These are phyloP conservation scores for Chrysanthemum lavandulifolium DNA, from an alignment of 129 eudicot genomes.

Conservation along the genomic window DNA sequence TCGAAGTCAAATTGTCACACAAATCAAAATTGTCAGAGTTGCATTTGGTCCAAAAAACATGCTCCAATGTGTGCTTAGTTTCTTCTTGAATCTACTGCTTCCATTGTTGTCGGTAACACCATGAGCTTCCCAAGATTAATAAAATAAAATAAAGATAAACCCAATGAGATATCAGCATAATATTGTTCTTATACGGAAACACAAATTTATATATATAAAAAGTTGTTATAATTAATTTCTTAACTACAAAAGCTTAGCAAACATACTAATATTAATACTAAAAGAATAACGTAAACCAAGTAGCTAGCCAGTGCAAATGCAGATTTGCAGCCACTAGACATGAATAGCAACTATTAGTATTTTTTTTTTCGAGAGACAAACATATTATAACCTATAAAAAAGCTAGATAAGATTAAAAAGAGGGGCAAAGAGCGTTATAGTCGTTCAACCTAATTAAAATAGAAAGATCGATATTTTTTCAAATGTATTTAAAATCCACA, in stretches of 20 bases:
- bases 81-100: constrained; percentile 42
- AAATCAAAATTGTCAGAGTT: constrained; percentile 38
- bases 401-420: too few relatives aligned
- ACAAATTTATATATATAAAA: not conserved
- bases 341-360: too few relatives aligned
- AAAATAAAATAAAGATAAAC: constrained; percentile 27
- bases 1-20: constrained; percentile 34
- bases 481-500: too few relatives aligned
- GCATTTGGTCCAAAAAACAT: constrained; percentile 33
- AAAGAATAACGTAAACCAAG: too few relatives aligned
- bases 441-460: too few relatives aligned
- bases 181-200: not conserved
- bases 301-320: not conserved
- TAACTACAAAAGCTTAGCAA: not conserved
- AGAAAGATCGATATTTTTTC: too few relatives aligned
- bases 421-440: too few relatives aligned
- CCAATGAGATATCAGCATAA: constrained; percentile 19
- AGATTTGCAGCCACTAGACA: too few relatives aligned
- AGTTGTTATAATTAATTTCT: not conserved
- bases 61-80: constrained; percentile 34
- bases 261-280: too few relatives aligned
- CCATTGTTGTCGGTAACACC: constrained; percentile 35
- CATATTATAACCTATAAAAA: too few relatives aligned
- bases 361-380: too few relatives aligned
- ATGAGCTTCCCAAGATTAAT: constrained; percentile 30